Evolutionary conservation across 2,329 filamentous ascomycete species (phyloP), one percentile per base, ranked within the genome.

Genomic region (Penicillium sp.): DNA sequence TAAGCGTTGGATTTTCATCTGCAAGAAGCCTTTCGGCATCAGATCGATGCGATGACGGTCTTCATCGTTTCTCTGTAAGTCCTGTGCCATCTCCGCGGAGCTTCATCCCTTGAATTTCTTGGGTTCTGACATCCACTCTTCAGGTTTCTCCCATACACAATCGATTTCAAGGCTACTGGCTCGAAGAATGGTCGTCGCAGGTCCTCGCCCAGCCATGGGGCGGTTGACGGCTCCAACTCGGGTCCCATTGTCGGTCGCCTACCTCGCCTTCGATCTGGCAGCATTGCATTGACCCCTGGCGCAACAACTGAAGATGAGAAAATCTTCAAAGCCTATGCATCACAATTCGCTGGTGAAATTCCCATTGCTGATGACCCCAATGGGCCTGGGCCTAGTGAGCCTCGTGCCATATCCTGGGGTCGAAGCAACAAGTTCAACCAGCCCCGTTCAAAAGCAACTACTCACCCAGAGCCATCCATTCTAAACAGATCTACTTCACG

Each of bases 391-490:
- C 71, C 70, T 31, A 88, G 85, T 62, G 91, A 96, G 69, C 86
- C 89, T 34, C 85, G 89, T 66, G 85, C 89, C 4, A 86, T 90
- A n/a, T 85, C 86, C 55, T 96, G 91, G 92, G 91, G 91, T 51
- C 76, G 73, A 49, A 79, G 79, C 37, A 82, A 83, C 17, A 84
- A 86, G 20, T 84, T 86, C 67, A 91, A 92, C 73, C 92, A 96
- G 77, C 93, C 93, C 35, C 86, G 83, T 65, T 92, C 91, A 10
- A 86, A 88, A 64, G 90, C 90, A 53, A 88, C 86, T 5, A 54
- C 47, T 3, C 57, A 61, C 28, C 65, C 66, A 2, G 53, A 90
- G 1, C 84, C 87, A 45, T 88, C 89, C 15, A 86, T 96, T 54
- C 82, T 92, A 47, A 87, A 91, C 71, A 67, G 66, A 38, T 62